Percentiles rank a stretch among this genome's conserved stretches.
Conservation (phyloP, 2,329 filamentous ascomycete species). For the Pseudogymnoascus sp. region DNA sequence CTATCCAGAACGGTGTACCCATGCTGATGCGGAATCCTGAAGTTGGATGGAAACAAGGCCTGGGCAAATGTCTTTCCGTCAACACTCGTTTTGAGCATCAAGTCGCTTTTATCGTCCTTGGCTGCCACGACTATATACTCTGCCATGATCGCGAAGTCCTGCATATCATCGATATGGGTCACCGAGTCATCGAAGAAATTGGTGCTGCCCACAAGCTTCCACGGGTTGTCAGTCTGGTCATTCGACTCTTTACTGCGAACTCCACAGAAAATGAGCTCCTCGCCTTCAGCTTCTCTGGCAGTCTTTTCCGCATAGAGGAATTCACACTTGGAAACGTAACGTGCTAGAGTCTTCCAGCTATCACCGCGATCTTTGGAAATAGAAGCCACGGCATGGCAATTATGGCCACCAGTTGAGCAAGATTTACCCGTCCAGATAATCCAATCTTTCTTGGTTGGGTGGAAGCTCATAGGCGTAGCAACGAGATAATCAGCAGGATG, state of each 20-base stretch:
- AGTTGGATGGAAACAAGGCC: conserved; percentile 78
- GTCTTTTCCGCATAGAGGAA: conserved; percentile 63
- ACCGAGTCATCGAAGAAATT: conserved; percentile 59
- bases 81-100: conserved; percentile 70
- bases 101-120: conserved; percentile 52
- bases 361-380: conserved; percentile 72
- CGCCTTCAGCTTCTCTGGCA: conserved; percentile 38
- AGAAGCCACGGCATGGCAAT: conserved; percentile 68
- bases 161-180: conserved; percentile 60
- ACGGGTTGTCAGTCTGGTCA: conserved; percentile 52
- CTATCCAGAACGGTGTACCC: conserved; percentile 93
- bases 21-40: conserved; percentile 67
- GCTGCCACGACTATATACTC: conserved; percentile 92
- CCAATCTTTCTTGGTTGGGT: conserved; percentile 80
- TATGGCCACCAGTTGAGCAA: conserved; percentile 41
- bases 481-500: conserved; percentile 29
- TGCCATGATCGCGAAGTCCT: conserved; percentile 86
- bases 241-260: conserved; percentile 55
- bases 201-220: conserved; percentile 67
- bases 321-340: conserved; percentile 72
- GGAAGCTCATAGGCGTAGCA: conserved; percentile 62
- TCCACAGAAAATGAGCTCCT: conserved; percentile 47
- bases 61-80: conserved; percentile 76
- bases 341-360: conserved; percentile 66
- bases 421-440: conserved; percentile 79